Base-by-base conservation (phyloP, 169 alveolate species). In the Plasmodium sp. region DNA sequence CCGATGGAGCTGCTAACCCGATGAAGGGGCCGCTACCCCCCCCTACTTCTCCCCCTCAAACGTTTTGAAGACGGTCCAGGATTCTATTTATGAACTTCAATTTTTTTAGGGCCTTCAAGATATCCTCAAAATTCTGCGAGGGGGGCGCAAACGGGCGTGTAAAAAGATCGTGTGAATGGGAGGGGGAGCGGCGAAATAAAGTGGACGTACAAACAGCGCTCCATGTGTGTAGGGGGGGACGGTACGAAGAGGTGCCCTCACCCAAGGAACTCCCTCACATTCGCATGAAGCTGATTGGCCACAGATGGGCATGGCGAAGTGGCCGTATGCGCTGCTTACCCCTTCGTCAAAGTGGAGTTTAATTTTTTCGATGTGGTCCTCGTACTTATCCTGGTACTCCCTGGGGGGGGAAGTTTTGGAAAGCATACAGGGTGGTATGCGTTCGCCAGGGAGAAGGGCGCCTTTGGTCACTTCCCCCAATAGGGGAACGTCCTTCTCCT, bases 81-180 rank as follows among this genome's bases (percentile, higher is more conserved):
- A 88, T 67, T 79, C 75, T 88, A 73, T 79, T 88, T 88, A 88
- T 88, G 73, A 88, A 88, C 73, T 88, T 88, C 74, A 88, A 88
- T 41, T 79, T 88, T 79, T 88, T 88, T 67, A 88, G 73, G 51
- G 88, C 73, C 81, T 56, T 88, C 56, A 88, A 16, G 27, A 88
- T 81, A 43, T 62, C 67, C 31, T 80, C 39, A 74, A 88, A 88
- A 80, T 88, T 83, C 94, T 88, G 45, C 33, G 41, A 43, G 9
- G 83, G 7, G 79, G 45, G 51, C 33, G 51, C 14, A 16, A 39
- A 54, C 10, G 12, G 83, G 58, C 18, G 83, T 34, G 18, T n/a
- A 74, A 34, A 74, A 31, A 74, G 45, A 74, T 9, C 5, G 83
- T 33, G 51, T 74, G 41, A 71, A 74, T 36, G 7, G 45, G 43